These are phyloP conservation scores for Leccinum incarnatum DNA, from an alignment of 768 basidiomycete species.

Conservation along the genomic window DNA sequence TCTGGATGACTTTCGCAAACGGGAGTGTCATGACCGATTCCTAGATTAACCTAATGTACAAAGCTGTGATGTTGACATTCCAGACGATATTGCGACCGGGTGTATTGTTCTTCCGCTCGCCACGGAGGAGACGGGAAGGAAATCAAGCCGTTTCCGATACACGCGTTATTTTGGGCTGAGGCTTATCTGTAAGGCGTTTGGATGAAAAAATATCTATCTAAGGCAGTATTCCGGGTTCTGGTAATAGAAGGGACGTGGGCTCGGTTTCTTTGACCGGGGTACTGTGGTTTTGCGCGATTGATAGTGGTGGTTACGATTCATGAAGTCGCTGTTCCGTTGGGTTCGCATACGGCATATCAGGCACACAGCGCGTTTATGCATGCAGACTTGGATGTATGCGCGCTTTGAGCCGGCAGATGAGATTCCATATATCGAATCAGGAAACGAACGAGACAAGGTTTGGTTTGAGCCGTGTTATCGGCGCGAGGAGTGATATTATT, in stretches of 20 bases:
- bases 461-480: background rate
- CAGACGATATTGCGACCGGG: background rate
- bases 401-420: background rate
- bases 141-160: background rate
- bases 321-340: background rate
- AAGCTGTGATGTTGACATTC: background rate
- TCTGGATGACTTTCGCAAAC: background rate
- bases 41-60: background rate
- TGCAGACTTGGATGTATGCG: background rate
- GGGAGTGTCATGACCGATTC: background rate
- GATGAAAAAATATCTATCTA: background rate
- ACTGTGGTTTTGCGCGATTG: background rate
- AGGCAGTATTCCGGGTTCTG: background rate
- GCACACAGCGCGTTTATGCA: background rate
- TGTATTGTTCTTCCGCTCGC: background rate
- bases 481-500: background rate
- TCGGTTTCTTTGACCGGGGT: background rate
- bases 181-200: slow-evolving; percentile 4
- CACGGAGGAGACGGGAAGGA: slow-evolving; percentile 2
- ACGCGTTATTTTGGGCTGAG: background rate
- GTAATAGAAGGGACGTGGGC: background rate
- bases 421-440: background rate
- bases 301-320: background rate
- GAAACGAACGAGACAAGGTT: background rate
- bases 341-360: background rate